phyloP scores from a whole-genome alignment of 768 basidiomycete genomes.

The Kwoniella pini region DNA sequence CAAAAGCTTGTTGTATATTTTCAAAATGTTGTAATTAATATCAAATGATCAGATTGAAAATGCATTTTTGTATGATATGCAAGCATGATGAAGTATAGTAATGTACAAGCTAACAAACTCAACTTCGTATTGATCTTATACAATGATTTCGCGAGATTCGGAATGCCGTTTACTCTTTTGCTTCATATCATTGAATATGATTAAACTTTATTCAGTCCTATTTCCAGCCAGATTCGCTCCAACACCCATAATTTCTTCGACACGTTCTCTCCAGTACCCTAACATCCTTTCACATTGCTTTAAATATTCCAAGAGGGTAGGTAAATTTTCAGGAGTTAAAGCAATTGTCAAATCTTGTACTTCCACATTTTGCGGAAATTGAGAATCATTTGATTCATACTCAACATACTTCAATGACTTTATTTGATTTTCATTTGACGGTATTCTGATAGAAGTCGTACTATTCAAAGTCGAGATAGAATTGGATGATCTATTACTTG shows the following conservation, averaged over 20 bases:
- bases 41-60: too few relatives aligned
- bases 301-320: constrained; percentile 39
- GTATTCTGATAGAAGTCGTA: neutral
- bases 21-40: too few relatives aligned
- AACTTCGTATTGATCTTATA: too few relatives aligned
- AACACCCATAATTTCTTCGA: constrained; percentile 7
- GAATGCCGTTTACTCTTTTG: too few relatives aligned
- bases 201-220: too few relatives aligned
- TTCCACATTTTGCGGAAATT: neutral
- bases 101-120: too few relatives aligned
- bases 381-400: too few relatives aligned
- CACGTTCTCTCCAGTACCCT: constrained; percentile 34
- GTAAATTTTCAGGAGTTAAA: constrained; percentile 46
- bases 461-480: neutral
- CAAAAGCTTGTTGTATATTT: too few relatives aligned
- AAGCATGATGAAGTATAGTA: too few relatives aligned
- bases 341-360: constrained; percentile 26
- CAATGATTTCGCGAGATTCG: too few relatives aligned
- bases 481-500: neutral
- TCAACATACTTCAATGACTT: neutral
- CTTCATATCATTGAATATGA: too few relatives aligned
- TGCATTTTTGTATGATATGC: too few relatives aligned
- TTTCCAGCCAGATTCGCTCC: neutral
- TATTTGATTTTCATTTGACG: neutral
- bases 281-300: constrained; percentile 43